phyloP scores from a whole-genome alignment of 768 basidiomycete species.

The Agaricus blazei region DNA sequence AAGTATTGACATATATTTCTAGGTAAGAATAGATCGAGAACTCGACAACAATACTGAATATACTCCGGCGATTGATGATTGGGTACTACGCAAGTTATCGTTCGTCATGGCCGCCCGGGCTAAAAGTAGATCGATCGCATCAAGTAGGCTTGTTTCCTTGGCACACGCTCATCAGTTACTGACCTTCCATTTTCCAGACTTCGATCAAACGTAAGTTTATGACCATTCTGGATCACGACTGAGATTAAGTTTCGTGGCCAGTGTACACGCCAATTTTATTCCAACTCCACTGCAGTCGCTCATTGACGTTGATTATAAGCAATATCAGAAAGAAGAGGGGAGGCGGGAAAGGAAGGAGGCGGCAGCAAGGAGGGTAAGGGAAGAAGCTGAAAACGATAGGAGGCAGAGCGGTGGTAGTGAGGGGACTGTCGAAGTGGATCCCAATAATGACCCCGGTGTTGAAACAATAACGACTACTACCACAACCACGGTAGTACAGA shows the following conservation, averaged over 20 bases:
- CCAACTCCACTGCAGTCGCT: conserved; percentile 29
- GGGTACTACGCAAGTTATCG: conserved; percentile 34
- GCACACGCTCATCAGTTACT: not conserved
- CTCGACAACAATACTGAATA: conserved; percentile 9
- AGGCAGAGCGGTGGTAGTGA: not conserved
- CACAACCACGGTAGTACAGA: conserved; percentile 21
- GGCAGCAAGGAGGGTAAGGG: conserved; percentile 15
- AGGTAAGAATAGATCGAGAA: conserved; percentile 30
- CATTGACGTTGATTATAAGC: conserved; percentile 30
- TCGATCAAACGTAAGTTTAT: conserved; percentile 26
- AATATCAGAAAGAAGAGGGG: conserved; percentile 23
- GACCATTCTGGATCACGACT: conserved; percentile 2
- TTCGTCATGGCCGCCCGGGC: conserved; percentile 37
- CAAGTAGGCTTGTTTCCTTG: conserved; percentile 28
- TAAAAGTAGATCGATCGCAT: conserved; percentile 40
- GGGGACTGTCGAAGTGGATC: not conserved
- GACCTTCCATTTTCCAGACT: conserved; percentile 19
- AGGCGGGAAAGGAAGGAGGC: conserved; percentile 13
- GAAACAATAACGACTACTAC: conserved; percentile 23
- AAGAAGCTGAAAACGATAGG: conserved; percentile 16
- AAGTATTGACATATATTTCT: not conserved
- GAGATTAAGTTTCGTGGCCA: conserved; percentile 13
- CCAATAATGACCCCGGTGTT: conserved; percentile 13
- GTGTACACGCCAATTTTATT: conserved; percentile 24
- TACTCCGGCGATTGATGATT: conserved; percentile 21